A percentile compares a stretch with the other conserved stretches of the same genome.
These are phyloP conservation scores for Hirsutella thompsonii DNA, from an alignment of 2,329 filamentous ascomycete genomes.

Conservation along the genomic window DNA sequence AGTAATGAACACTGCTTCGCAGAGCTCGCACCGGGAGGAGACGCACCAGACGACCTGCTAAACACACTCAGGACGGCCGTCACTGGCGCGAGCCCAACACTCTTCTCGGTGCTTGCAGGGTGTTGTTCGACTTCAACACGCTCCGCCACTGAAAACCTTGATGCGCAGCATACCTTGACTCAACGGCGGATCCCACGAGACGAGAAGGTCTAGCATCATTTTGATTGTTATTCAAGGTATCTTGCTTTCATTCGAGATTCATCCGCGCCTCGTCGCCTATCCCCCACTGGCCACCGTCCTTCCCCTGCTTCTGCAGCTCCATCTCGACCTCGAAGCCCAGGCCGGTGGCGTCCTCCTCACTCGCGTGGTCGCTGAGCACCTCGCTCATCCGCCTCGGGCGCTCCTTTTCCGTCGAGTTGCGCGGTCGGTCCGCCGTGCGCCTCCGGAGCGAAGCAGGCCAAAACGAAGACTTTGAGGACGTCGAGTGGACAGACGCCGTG, in stretches of 20 bases:
- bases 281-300: constrained; percentile 55
- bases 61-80: too few relatives aligned
- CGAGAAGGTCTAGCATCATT: too few relatives aligned
- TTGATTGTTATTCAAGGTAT: background rate
- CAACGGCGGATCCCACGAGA: too few relatives aligned
- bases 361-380: constrained; percentile 28
- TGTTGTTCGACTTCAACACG: too few relatives aligned
- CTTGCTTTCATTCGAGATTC: constrained; percentile 51
- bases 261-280: constrained; percentile 76
- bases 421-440: constrained; percentile 22
- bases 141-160: too few relatives aligned
- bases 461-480: constrained; percentile 33
- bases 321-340: constrained; percentile 33
- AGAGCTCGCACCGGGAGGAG: too few relatives aligned
- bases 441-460: constrained; percentile 26
- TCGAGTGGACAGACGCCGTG: constrained; percentile 31
- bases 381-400: constrained; percentile 28
- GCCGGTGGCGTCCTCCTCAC: constrained; percentile 26
- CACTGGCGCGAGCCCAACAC: too few relatives aligned
- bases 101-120: too few relatives aligned
- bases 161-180: too few relatives aligned
- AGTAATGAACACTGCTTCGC: too few relatives aligned
- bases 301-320: constrained; percentile 38
- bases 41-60: too few relatives aligned
- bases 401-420: constrained; percentile 17